A percentile compares a stretch with the other conserved stretches of the same genome.
These are phyloP conservation scores for Salix brachista DNA, from an alignment of 345 rosid genomes.

Conservation along the genomic window DNA sequence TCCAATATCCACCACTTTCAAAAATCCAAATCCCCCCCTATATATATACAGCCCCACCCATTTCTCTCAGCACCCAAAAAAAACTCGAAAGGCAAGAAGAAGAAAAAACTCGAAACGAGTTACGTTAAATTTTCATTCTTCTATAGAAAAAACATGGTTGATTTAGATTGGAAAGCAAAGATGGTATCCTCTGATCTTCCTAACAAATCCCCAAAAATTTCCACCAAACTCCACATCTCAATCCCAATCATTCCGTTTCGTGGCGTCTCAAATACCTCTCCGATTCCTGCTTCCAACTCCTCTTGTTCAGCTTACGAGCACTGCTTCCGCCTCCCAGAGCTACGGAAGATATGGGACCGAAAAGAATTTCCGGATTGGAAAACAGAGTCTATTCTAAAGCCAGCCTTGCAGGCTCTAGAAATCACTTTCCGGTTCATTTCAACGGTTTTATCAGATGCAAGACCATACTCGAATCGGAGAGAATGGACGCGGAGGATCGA, in stretches of 20 bases:
- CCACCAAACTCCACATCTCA: slow-evolving; percentile 43
- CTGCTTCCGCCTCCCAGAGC: slow-evolving; percentile 70
- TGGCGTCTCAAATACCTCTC: slow-evolving; percentile 14
- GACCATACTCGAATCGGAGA: slow-evolving; percentile 65
- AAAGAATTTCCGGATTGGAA: slow-evolving; percentile 57
- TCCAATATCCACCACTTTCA: not conserved
- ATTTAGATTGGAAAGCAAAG: slow-evolving; percentile 54
- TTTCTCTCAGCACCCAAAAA: not conserved
- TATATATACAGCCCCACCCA: not conserved
- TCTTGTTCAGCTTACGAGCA: slow-evolving; percentile 76
- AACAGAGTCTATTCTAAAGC: slow-evolving; percentile 55
- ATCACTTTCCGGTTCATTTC: slow-evolving; percentile 79
- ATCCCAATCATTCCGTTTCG: slow-evolving; percentile 28
- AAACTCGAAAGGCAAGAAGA: not conserved
- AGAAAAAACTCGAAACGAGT: not conserved
- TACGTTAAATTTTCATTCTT: not conserved
- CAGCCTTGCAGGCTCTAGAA: slow-evolving; percentile 80
- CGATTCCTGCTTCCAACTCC: slow-evolving; percentile 34
- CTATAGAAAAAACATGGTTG: slow-evolving; percentile 47
- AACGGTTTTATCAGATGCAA: slow-evolving; percentile 56
- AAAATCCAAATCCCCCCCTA: slow-evolving; percentile 19
- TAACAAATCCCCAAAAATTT: slow-evolving; percentile 38
- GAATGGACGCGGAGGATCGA: slow-evolving; percentile 77
- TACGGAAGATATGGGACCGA: slow-evolving; percentile 45
- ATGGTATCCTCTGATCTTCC: slow-evolving; percentile 47